phyloP scores from a whole-genome alignment of 257 asterid species.

The Nicotiana paniculata region DNA sequence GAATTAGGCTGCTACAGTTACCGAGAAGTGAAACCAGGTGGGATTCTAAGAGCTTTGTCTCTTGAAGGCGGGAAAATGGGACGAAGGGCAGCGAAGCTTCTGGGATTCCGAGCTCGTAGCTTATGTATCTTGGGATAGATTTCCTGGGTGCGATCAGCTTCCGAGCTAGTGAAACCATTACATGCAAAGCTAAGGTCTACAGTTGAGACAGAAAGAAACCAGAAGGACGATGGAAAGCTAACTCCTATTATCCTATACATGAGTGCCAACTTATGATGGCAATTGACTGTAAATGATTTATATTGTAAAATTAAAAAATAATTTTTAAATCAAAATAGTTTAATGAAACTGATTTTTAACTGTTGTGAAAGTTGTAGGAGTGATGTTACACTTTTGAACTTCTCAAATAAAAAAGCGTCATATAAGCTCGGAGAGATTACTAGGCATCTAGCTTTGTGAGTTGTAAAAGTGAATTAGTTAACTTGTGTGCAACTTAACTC shows the following conservation, averaged over 20 bases:
- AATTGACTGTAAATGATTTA: neutral
- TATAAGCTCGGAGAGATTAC: neutral
- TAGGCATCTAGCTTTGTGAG: neutral
- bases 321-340: neutral
- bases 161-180: slow-evolving; percentile 46
- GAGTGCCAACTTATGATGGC: neutral
- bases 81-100: slow-evolving; percentile 32
- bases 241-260: neutral
- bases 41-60: slow-evolving; percentile 45
- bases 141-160: slow-evolving; percentile 25
- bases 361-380: neutral
- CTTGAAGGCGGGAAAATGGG: slow-evolving; percentile 55
- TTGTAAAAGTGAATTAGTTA: neutral
- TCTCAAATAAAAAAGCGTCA: neutral
- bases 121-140: neutral
- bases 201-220: neutral
- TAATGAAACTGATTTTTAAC: neutral
- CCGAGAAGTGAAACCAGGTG: slow-evolving; percentile 45
- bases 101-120: slow-evolving; percentile 14
- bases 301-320: neutral
- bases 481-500: neutral
- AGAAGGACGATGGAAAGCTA: neutral
- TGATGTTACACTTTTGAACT: neutral
- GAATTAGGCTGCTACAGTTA: slow-evolving; percentile 38
- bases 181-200: neutral